Evolutionary conservation across 177 flowering plant species (phyloP), one percentile per base, ranked within the genome.

Genomic region (Vitis hybrid): DNA sequence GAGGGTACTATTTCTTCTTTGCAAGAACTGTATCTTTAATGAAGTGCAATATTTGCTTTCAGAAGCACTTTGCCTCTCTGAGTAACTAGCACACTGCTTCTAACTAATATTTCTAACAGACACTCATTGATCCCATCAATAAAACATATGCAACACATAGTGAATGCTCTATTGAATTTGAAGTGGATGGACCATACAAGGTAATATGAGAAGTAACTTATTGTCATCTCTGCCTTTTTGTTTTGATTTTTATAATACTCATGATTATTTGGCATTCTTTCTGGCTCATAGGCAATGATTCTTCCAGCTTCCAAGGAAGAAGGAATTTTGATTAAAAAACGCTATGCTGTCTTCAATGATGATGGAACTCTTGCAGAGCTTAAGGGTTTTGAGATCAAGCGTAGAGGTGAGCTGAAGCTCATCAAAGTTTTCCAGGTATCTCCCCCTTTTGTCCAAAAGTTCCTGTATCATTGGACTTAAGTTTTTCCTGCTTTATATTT

Each of bases 161-260:
- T 62, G 99, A 96, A 82, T 96, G 99, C 86, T 96, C 99, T 58
- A 96, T 96, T 81, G 98, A 93, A 73, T 96, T 96, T 85, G 99
- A 96, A 86, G 99, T 96, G 77, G 99, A 96, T 86, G 99, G 99
- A 61, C 99, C 99, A 60, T 96, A 96, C 81, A 96, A 96, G 97
- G 99, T 95, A 81, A 55, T 12, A n/a, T 15, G 39, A 20, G 62
- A 45, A 26, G n/a, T 50, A 50, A 10, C 29, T 52, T 68, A 39
- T 49, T 54, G 12, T 69, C 11, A 39, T 2, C 59, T 72, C 20
- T 67, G 22, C 20, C 45, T 4, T 57, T 68, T 61, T 57, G 13
- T 22, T 62, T 66, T 76, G 16, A 50, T 74, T 20, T 64, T 55
- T 34, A 5, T 54, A 18, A 12, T 53, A 18, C 10, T 64, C 63